Conservation (phyloP, 768 basidiomycete genomes). For the Macrolepiota dolichaula region DNA sequence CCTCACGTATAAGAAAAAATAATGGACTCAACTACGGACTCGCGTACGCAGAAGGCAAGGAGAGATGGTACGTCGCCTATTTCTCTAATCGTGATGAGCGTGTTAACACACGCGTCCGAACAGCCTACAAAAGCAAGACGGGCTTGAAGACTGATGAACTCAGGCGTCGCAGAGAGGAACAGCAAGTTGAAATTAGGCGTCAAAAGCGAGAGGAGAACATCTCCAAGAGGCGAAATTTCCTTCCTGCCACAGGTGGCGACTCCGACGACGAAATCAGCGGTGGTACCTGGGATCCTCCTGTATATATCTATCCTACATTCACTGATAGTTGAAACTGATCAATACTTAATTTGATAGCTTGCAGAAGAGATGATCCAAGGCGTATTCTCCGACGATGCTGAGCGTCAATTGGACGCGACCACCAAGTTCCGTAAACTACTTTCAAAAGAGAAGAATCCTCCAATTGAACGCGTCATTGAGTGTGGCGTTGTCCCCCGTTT, state of each 20-base stretch:
- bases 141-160: slow-evolving; percentile 90
- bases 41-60: slow-evolving; percentile 72
- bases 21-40: slow-evolving; percentile 49
- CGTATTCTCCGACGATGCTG: slow-evolving; percentile 89
- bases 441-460: slow-evolving; percentile 99
- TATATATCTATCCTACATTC: slow-evolving; percentile 31
- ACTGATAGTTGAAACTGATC: slow-evolving; percentile 12
- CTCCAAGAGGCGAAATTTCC: slow-evolving; percentile 93
- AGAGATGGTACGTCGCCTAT: slow-evolving; percentile 54
- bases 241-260: slow-evolving; percentile 69
- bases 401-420: slow-evolving; percentile 93
- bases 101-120: slow-evolving; percentile 30
- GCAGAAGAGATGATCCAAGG: slow-evolving; percentile 90
- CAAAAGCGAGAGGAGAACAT: slow-evolving; percentile 99
- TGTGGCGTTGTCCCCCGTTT: slow-evolving; percentile 97
- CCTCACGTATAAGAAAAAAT: neutral
- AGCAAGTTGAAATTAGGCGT: slow-evolving; percentile 97
- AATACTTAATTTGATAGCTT: slow-evolving; percentile 41
- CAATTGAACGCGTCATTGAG: slow-evolving; percentile 97
- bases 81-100: slow-evolving; percentile 24
- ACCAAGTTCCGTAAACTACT: slow-evolving; percentile 98
- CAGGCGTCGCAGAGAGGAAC: slow-evolving; percentile 94
- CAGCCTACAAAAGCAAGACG: slow-evolving; percentile 91
- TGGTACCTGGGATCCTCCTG: slow-evolving; percentile 77
- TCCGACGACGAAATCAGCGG: slow-evolving; percentile 87